Percentiles rank a stretch among this genome's conserved stretches.
Conservation (phyloP, 73 alveolate species). For the Paramecium tetraurelia region DNA sequence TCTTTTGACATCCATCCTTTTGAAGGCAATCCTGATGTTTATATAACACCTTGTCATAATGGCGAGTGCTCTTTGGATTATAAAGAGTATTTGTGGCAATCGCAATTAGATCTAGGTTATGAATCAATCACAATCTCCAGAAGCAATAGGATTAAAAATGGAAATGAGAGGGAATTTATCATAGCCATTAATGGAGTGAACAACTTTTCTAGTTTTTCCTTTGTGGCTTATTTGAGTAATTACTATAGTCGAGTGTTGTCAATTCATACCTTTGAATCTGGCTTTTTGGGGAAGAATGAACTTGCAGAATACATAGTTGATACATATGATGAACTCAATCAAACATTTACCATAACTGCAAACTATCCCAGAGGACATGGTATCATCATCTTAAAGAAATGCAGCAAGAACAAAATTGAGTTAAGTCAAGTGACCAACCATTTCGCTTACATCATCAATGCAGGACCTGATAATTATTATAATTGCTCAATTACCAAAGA, state of each 20-base stretch:
- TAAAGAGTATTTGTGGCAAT: neutral
- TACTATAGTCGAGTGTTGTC: neutral
- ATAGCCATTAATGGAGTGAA: neutral
- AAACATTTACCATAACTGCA: neutral
- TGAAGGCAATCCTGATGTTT: conserved; percentile 41
- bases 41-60: neutral
- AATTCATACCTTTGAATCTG: neutral
- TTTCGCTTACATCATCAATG: neutral
- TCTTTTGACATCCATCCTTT: conserved; percentile 21
- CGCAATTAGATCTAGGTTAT: conserved; percentile 10
- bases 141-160: neutral
- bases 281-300: neutral
- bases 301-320: neutral
- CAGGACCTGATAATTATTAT: conserved; percentile 28
- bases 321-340: neutral
- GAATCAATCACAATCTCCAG: conserved; percentile 15
- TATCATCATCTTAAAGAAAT: neutral
- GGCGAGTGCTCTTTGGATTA: neutral
- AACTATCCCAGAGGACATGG: neutral
- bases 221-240: neutral
- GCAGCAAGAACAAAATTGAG: neutral
- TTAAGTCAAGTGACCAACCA: neutral
- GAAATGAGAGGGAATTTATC: neutral
- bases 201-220: neutral
- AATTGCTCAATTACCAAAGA: conserved; percentile 23